Percentiles rank a stretch among this genome's conserved stretches.
Evolutionary conservation across 2,329 filamentous ascomycete species (phyloP).

Genomic region (Fonsecaea nubica): DNA sequence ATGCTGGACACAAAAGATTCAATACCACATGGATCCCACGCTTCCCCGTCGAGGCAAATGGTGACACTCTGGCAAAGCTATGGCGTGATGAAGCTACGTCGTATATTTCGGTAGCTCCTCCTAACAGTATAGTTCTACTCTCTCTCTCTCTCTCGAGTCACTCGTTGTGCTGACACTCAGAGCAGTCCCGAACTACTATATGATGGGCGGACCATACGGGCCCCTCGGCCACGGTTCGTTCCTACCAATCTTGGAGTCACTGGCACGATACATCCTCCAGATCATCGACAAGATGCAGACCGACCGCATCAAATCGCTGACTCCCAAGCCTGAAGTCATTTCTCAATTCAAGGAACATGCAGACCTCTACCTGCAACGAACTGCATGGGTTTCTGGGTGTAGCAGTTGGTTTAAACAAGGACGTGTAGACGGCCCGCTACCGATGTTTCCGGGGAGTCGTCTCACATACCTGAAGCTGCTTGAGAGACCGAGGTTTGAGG

Average conservation of each 20-base stretch:
- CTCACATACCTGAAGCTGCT: conserved; percentile 49
- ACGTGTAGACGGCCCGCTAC: conserved; percentile 40
- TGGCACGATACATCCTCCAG: conserved; percentile 6
- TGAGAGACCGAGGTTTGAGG: conserved; percentile 48
- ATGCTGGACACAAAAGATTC: conserved; percentile 37
- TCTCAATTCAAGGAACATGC: conserved; percentile 48
- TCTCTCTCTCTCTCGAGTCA: neutral
- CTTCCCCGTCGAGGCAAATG: conserved; percentile 32
- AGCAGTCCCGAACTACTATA: conserved; percentile 40
- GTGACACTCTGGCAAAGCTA: conserved; percentile 37
- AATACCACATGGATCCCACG: conserved; percentile 42
- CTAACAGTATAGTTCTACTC: conserved; percentile 11
- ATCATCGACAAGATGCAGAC: conserved; percentile 24
- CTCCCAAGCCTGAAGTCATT: conserved; percentile 36
- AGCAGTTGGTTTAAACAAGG: conserved; percentile 32
- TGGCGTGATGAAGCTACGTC: neutral
- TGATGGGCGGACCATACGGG: conserved; percentile 41
- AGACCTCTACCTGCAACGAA: conserved; percentile 47
- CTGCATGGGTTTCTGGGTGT: conserved; percentile 27
- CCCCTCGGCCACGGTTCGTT: conserved; percentile 41
- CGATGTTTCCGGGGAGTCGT: conserved; percentile 50
- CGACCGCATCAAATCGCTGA: conserved; percentile 22
- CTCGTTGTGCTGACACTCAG: conserved; percentile 4
- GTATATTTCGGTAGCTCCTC: conserved; percentile 5
- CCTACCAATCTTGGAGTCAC: conserved; percentile 14